These are phyloP conservation scores for Termitomyces sp. DNA, from an alignment of 768 basidiomycete genomes.

Conservation along the genomic window DNA sequence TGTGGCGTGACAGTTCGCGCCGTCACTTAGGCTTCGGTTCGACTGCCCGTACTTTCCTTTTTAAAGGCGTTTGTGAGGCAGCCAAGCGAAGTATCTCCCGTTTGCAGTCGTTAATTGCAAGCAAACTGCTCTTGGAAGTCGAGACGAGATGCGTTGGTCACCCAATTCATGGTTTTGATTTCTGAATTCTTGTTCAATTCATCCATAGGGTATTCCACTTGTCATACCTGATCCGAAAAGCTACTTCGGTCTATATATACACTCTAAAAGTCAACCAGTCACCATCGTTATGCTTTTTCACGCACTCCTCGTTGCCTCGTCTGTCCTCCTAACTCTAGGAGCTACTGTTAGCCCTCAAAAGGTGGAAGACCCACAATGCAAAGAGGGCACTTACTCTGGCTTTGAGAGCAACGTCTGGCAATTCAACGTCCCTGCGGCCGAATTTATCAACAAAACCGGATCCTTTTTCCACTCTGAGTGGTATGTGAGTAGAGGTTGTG, in stretches of 20 bases:
- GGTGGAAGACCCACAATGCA: constrained; percentile 4
- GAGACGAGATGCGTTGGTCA: background rate
- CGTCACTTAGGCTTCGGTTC: background rate
- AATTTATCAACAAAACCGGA: constrained; percentile 8
- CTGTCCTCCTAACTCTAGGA: background rate
- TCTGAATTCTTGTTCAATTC: background rate
- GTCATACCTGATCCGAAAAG: background rate
- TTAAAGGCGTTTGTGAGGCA: background rate
- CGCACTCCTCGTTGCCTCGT: background rate
- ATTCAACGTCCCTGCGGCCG: background rate
- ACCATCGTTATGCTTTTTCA: background rate
- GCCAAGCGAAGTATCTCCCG: background rate
- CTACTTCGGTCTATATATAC: background rate
- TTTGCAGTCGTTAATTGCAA: background rate
- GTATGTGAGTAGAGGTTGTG: constrained; percentile 10
- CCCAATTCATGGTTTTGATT: background rate
- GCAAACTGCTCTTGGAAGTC: background rate
- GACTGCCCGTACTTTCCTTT: background rate
- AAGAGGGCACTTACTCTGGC: constrained; percentile 2
- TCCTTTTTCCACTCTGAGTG: constrained; percentile 13
- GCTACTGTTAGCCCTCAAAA: background rate
- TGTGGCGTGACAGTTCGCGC: background rate
- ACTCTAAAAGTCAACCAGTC: background rate
- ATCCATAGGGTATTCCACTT: background rate
- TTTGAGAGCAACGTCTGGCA: constrained; percentile 11